phyloP scores from a whole-genome alignment of 2,329 filamentous ascomycete species.

The Blastomyces gilchristii region DNA sequence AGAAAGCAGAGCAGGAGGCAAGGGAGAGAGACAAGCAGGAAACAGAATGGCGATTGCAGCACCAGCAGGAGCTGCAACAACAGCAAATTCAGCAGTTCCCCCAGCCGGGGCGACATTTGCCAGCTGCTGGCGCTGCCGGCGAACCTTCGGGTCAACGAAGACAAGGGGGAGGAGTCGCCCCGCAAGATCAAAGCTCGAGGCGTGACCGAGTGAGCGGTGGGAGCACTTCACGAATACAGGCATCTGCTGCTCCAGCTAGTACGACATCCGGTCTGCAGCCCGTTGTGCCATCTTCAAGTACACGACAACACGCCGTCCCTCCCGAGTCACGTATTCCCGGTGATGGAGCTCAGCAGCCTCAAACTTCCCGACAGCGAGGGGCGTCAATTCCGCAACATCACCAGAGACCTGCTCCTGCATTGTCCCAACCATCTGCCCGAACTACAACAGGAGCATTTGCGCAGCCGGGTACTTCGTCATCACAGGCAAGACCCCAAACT shows the following conservation, averaged over 20 bases:
- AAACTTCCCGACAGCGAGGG: constrained; percentile 10
- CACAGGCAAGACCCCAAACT: constrained; percentile 6
- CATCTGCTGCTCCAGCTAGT: constrained; percentile 6
- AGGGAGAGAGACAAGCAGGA: constrained; percentile 44
- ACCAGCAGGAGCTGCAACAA: constrained; percentile 46
- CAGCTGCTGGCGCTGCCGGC: constrained; percentile 39
- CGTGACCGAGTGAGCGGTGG: not conserved
- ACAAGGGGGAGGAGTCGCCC: constrained; percentile 7
- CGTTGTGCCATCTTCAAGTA: not conserved
- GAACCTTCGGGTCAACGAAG: constrained; percentile 24
- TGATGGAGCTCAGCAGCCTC: constrained; percentile 9
- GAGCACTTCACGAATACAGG: constrained; percentile 3
- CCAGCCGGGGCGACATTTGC: constrained; percentile 19
- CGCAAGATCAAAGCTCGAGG: constrained; percentile 10
- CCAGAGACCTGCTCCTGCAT: constrained; percentile 11
- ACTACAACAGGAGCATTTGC: constrained; percentile 5
- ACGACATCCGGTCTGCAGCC: constrained; percentile 4
- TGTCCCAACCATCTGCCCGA: constrained; percentile 1
- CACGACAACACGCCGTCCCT: constrained; percentile 2
- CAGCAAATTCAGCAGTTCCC: constrained; percentile 39
- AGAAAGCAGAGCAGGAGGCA: constrained; percentile 57
- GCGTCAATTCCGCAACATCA: constrained; percentile 13
- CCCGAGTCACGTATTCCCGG: constrained; percentile 4
- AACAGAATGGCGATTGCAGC: constrained; percentile 37
- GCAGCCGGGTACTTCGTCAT: constrained; percentile 4